A percentile compares a stretch with the other conserved stretches of the same genome.
phyloP scores from a whole-genome alignment of 2,329 filamentous ascomycete species.

The Emmonsia crescens region DNA sequence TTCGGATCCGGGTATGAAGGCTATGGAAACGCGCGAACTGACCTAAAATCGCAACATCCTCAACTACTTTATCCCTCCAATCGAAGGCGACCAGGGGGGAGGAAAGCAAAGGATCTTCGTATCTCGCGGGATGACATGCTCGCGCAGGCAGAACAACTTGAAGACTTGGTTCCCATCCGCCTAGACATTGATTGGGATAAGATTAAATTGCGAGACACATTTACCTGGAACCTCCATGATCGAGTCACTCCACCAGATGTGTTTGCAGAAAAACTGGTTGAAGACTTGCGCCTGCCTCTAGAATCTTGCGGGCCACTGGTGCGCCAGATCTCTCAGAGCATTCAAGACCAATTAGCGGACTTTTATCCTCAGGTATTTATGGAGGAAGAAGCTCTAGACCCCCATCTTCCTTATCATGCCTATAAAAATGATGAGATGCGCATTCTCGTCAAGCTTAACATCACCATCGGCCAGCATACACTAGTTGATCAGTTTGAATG shows the following conservation, averaged over 20 bases:
- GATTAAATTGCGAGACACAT: conserved; percentile 89
- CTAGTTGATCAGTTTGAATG: conserved; percentile 97
- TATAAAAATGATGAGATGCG: conserved; percentile 99
- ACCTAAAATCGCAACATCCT: conserved; percentile 52
- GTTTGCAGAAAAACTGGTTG: conserved; percentile 80
- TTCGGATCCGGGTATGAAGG: conserved; percentile 71
- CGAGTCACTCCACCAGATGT: conserved; percentile 66
- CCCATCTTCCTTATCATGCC: conserved; percentile 77
- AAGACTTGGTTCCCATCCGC: conserved; percentile 83
- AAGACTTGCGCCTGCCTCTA: conserved; percentile 69
- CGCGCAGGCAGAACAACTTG: conserved; percentile 77
- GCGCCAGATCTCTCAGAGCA: conserved; percentile 56
- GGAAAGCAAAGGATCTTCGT: conserved; percentile 61
- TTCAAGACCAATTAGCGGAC: conserved; percentile 82
- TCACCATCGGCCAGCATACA: conserved; percentile 90
- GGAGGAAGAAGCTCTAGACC: conserved; percentile 81
- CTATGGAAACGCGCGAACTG: conserved; percentile 79
- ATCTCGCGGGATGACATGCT: conserved; percentile 69
- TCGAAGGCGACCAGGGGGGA: conserved; percentile 64
- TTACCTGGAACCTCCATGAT: conserved; percentile 97
- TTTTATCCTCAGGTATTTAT: conserved; percentile 88
- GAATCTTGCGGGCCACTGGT: conserved; percentile 48
- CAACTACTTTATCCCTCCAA: conserved; percentile 69
- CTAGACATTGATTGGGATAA: conserved; percentile 94
- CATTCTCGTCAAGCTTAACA: conserved; percentile 88